These are phyloP conservation scores for Cladosporium velox DNA, from an alignment of 2,329 filamentous ascomycete genomes.

Conservation along the genomic window DNA sequence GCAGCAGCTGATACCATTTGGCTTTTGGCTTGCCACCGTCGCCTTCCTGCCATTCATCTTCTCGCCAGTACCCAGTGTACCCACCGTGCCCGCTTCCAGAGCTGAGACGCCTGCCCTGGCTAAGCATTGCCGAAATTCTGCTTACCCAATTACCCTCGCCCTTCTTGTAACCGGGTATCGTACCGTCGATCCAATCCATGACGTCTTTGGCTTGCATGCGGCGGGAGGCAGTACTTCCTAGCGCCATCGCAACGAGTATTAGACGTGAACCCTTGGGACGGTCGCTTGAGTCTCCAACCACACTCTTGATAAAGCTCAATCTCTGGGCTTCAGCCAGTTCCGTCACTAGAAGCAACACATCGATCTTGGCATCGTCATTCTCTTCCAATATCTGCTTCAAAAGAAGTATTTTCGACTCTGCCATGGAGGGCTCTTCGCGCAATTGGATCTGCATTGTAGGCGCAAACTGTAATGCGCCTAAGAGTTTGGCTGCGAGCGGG, in stretches of 20 bases:
- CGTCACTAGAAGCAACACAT: neutral
- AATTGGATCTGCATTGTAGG: neutral
- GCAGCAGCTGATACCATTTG: constrained; percentile 27
- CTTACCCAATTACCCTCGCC: constrained; percentile 25
- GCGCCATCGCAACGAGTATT: constrained; percentile 35
- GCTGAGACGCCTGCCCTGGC: constrained; percentile 13
- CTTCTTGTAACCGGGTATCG: constrained; percentile 31
- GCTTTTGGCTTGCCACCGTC: constrained; percentile 8
- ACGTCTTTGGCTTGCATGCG: constrained; percentile 28
- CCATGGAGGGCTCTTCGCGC: neutral
- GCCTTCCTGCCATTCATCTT: constrained; percentile 19
- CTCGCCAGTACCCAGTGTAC: constrained; percentile 19
- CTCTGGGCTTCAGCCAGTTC: neutral
- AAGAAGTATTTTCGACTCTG: neutral
- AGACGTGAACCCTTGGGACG: constrained; percentile 29
- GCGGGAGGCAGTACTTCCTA: constrained; percentile 29
- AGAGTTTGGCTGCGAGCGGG: neutral
- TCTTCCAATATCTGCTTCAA: neutral
- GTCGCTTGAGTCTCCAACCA: constrained; percentile 26
- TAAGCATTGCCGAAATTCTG: constrained; percentile 7
- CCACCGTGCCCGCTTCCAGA: neutral
- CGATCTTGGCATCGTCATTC: neutral
- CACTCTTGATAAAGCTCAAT: constrained; percentile 6
- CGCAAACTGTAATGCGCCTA: neutral
- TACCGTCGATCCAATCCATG: constrained; percentile 32